These are phyloP conservation scores for Protomyces gravidus DNA, from an alignment of 1,139 yeast genomes.

Conservation along the genomic window DNA sequence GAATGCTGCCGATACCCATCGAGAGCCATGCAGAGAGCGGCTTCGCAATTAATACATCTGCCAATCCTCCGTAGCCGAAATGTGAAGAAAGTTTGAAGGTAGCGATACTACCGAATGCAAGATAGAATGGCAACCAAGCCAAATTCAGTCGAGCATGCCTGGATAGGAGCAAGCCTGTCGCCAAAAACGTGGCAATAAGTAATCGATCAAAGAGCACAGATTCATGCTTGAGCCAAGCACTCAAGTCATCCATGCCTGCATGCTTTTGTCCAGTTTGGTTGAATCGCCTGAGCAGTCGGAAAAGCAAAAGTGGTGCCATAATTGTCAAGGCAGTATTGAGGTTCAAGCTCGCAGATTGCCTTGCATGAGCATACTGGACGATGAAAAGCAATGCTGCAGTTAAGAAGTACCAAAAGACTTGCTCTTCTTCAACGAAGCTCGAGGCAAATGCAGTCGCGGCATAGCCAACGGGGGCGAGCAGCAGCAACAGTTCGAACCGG, in stretches of 20 bases:
- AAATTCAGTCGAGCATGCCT: neutral
- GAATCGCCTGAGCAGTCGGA: conserved; percentile 76
- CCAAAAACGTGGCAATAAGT: conserved; percentile 39
- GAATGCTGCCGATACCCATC: conserved; percentile 30
- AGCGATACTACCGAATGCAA: neutral
- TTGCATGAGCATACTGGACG: neutral
- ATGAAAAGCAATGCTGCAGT: conserved; percentile 5
- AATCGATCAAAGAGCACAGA: conserved; percentile 48
- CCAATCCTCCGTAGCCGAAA: neutral
- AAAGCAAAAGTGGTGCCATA: conserved; percentile 37
- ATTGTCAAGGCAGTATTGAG: neutral
- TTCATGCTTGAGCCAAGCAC: conserved; percentile 38
- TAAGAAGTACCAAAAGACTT: conserved; percentile 82
- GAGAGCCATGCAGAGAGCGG: neutral
- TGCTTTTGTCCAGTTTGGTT: conserved; percentile 86
- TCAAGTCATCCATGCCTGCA: conserved; percentile 50
- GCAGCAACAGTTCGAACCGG: conserved; percentile 32
- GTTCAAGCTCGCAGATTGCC: neutral
- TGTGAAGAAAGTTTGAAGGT: neutral
- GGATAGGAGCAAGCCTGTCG: neutral
- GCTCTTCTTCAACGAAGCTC: conserved; percentile 93
- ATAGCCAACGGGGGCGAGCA: conserved; percentile 46
- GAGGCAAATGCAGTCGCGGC: conserved; percentile 74
- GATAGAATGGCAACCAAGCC: neutral
- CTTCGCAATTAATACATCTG: neutral